phyloP scores from a whole-genome alignment of 768 basidiomycete species.

The Solioccasus polychromus region DNA sequence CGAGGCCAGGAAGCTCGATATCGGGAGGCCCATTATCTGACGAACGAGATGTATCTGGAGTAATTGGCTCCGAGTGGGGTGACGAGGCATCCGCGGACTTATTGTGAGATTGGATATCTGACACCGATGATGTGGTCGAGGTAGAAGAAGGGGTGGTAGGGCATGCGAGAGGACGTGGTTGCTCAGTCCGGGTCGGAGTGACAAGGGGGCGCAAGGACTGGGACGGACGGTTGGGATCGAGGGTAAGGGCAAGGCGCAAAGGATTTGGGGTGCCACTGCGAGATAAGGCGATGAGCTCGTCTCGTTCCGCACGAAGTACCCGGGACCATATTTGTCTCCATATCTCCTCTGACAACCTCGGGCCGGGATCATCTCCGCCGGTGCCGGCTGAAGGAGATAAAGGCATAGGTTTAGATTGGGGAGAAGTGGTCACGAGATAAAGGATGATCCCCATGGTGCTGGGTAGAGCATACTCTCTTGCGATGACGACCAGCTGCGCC shows the following conservation, averaged over 20 bases:
- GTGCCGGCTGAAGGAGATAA: conserved; percentile 17
- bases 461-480: conserved; percentile 90
- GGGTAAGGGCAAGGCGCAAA: conserved; percentile 44
- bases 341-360: conserved; percentile 80
- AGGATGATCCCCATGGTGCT: conserved; percentile 80
- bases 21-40: conserved; percentile 41
- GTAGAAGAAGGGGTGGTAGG: conserved; percentile 42
- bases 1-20: conserved; percentile 65
- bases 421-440: conserved; percentile 60
- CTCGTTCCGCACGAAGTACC: conserved; percentile 61
- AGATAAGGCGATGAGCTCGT: conserved; percentile 33
- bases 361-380: conserved; percentile 60
- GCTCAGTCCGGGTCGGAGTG: conserved; percentile 41
- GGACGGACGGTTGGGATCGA: conserved; percentile 31
- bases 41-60: conserved; percentile 51
- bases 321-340: conserved; percentile 87
- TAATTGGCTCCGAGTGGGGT: conserved; percentile 42
- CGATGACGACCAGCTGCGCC: conserved; percentile 81
- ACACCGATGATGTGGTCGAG: conserved; percentile 50
- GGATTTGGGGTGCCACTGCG: conserved; percentile 38
- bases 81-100: conserved; percentile 51
- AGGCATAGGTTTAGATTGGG: conserved; percentile 20
- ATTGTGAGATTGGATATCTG: conserved; percentile 44
- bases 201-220: conserved; percentile 45
- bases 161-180: conserved; percentile 33